A percentile compares a stretch with the other conserved stretches of the same genome.
phyloP scores from a whole-genome alignment of 2,329 filamentous ascomycete species.

The Neophaeococcomyces mojaviensis region DNA sequence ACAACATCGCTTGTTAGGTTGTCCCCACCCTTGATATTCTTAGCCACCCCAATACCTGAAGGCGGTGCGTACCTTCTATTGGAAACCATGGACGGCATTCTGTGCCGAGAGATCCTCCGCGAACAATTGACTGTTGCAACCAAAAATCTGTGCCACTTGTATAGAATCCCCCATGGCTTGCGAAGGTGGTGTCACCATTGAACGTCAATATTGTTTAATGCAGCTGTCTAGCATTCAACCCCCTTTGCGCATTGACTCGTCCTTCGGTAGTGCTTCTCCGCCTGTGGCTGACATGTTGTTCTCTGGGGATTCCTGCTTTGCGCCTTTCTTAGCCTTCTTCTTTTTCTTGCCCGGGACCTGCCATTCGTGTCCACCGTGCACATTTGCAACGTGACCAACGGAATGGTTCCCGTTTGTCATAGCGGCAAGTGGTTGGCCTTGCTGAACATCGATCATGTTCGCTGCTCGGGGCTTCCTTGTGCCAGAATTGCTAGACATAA shows the following conservation, averaged over 20 bases:
- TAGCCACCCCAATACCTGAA: no score
- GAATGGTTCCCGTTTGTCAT: slow-evolving; percentile 1
- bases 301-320: slow-evolving; percentile 29
- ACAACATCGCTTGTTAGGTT: no score
- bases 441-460: background rate
- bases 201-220: no score
- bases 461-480: background rate
- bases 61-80: no score
- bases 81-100: no score
- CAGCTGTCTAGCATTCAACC: slow-evolving; percentile 27
- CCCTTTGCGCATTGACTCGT: slow-evolving; percentile 39
- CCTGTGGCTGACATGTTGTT: slow-evolving; percentile 25
- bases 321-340: slow-evolving; percentile 35
- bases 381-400: background rate
- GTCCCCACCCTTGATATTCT: no score
- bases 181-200: no score
- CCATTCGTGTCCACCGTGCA: slow-evolving; percentile 25
- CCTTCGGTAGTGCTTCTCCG: slow-evolving; percentile 33
- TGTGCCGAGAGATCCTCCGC: no score
- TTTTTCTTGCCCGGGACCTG: slow-evolving; percentile 36
- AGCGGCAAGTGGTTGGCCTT: background rate
- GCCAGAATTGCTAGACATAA: background rate
- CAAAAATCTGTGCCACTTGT: no score
- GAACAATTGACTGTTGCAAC: no score
- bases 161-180: no score